Evolutionary conservation across 1,284 basidiomycete genomes (phyloP), one percentile per base, ranked within the genome.

Genomic region (Cerioporus squamosus): DNA sequence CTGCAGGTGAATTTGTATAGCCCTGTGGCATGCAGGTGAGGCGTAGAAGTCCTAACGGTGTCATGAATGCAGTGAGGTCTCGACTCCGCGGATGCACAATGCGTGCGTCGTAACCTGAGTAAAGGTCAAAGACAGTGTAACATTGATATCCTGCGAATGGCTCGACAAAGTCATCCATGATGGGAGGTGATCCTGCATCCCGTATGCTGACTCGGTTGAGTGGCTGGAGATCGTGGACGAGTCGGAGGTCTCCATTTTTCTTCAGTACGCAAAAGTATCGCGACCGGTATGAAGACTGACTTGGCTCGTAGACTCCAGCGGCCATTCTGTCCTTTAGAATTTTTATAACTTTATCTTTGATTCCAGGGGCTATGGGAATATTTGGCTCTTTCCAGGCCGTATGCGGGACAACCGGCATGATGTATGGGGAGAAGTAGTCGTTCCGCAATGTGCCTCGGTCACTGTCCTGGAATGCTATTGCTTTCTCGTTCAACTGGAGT

Each of bases 291-390:
- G 69, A 70, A 0, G 71, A 67, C 0, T 61, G 55, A 0, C 70
- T 73, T 1, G 60, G 60, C 58, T 78, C 70, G 50, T 73, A 77
- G 10, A 24, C 24, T 75, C 73, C 69, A 0, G 64, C 66, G 24
- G 26, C 56, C 1, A 62, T 60, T 36, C 62, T 65, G 22, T 61
- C 59, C 20, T 51, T 67, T 1, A 79, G 43, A 0, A 77, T 33
- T 0, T 72, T 64, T 6, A 75, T 66, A 0, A 79, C 73, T 49
- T 77, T 56, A 0, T 72, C 67, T 18, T 63, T 20, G 3, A 78
- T 74, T 18, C 75, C 75, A 1, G 73, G 72, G 0, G 75, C 73
- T 18, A 79, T 78, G 1, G 72, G 75, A 44, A 79, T 76, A 45
- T 75, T 75, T 18, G 64, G 66, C 29, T 67, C 66, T 22, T 59